Evolutionary conservation across 129 eudicot species (phyloP).

Genomic region (Silybum marianum): DNA sequence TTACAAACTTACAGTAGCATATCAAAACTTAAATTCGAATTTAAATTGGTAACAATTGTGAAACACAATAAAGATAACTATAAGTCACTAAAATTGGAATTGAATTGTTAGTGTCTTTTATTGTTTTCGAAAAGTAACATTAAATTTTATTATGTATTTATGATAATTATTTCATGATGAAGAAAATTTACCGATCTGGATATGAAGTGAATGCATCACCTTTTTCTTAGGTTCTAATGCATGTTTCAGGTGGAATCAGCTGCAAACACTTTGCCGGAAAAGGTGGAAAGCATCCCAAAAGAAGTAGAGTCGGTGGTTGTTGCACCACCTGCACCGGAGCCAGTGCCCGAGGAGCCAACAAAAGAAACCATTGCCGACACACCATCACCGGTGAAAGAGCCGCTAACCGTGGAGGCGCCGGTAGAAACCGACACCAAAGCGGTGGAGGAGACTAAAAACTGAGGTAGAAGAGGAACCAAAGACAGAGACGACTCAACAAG

Average conservation of each 20-base stretch:
- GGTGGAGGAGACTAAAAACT: constrained; percentile 5
- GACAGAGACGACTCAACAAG: constrained; percentile 18
- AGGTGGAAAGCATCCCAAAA: constrained; percentile 29
- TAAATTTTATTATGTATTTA: too few relatives aligned
- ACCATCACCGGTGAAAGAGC: constrained; percentile 6
- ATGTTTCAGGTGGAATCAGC: constrained; percentile 45
- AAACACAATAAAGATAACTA: too few relatives aligned
- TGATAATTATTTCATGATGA: neutral
- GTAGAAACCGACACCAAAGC: neutral
- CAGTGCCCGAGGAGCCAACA: neutral
- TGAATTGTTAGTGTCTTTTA: too few relatives aligned
- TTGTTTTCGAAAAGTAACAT: too few relatives aligned
- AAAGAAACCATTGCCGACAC: constrained; percentile 23
- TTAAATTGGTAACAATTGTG: too few relatives aligned
- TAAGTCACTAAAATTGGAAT: too few relatives aligned
- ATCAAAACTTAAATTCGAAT: neutral
- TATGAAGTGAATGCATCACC: neutral
- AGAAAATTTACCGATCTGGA: neutral
- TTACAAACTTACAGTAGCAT: neutral
- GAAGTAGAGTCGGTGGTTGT: constrained; percentile 24
- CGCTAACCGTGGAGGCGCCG: neutral
- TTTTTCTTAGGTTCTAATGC: neutral
- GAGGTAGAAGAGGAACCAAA: constrained; percentile 14
- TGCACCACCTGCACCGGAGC: constrained; percentile 24
- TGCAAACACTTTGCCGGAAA: constrained; percentile 41